Evolutionary conservation across 768 basidiomycete genomes (phyloP).

Genomic region (Psilocybe azurescens): DNA sequence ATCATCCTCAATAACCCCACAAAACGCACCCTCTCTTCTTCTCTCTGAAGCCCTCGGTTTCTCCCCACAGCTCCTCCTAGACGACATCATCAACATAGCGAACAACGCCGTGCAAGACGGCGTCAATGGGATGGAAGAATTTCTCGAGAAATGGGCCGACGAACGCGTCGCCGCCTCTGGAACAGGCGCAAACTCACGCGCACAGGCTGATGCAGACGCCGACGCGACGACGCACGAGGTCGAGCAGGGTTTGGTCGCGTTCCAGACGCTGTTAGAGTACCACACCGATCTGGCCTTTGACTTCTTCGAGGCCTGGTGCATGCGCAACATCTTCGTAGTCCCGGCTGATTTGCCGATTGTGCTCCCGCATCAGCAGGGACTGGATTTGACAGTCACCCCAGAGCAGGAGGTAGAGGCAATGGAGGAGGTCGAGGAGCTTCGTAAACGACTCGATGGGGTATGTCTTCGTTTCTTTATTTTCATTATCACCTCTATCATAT

Average conservation of each 20-base stretch:
- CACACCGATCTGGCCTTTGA: conserved; percentile 93
- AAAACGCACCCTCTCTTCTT: conserved; percentile 44
- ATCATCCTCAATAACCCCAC: neutral
- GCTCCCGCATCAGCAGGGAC: conserved; percentile 74
- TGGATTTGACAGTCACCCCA: conserved; percentile 67
- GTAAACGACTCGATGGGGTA: conserved; percentile 73
- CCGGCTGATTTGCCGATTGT: conserved; percentile 72
- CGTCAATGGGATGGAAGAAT: conserved; percentile 81
- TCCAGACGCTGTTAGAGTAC: conserved; percentile 87
- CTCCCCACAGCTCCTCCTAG: conserved; percentile 82
- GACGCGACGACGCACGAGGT: conserved; percentile 31
- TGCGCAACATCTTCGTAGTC: conserved; percentile 87
- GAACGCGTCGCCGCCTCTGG: conserved; percentile 47
- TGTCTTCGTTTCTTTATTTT: conserved; percentile 9
- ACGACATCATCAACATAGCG: conserved; percentile 85
- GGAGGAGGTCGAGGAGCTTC: conserved; percentile 70
- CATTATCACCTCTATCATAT: conserved; percentile 1
- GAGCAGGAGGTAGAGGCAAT: conserved; percentile 65
- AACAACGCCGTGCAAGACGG: conserved; percentile 81
- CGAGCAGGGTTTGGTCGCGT: conserved; percentile 81
- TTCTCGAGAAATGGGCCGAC: conserved; percentile 77
- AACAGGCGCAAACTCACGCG: neutral
- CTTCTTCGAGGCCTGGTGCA: conserved; percentile 88
- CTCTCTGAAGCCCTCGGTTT: conserved; percentile 82
- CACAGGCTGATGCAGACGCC: neutral